phyloP scores from a whole-genome alignment of 768 basidiomycete genomes.

The Phaeotremella fagi region DNA sequence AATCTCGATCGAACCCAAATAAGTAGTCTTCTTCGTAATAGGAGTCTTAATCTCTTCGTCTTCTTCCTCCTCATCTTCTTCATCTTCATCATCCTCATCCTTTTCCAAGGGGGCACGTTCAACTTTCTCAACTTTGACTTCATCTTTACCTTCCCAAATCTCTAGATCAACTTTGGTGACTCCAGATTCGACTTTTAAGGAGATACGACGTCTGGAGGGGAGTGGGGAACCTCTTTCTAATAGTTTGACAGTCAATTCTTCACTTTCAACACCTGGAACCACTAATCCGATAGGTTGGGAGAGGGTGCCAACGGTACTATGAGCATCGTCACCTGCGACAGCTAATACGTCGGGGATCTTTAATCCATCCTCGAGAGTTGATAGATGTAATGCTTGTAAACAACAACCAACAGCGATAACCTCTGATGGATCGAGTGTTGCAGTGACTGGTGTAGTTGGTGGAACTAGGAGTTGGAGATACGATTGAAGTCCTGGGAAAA shows the following conservation, averaged over 20 bases:
- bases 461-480: constrained; percentile 48
- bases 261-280: constrained; percentile 40
- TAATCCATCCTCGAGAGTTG: constrained; percentile 37
- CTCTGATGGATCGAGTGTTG: constrained; percentile 50
- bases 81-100: constrained; percentile 30
- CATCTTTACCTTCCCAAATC: constrained; percentile 50
- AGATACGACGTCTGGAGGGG: constrained; percentile 49
- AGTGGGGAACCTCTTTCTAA: constrained; percentile 46
- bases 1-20: constrained; percentile 37
- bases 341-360: constrained; percentile 42
- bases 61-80: constrained; percentile 44
- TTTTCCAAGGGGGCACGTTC: constrained; percentile 32
- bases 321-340: constrained; percentile 31
- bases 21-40: constrained; percentile 35
- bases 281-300: constrained; percentile 49
- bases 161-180: constrained; percentile 44
- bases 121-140: constrained; percentile 48
- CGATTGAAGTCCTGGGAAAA: constrained; percentile 49
- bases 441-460: constrained; percentile 47
- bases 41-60: constrained; percentile 43
- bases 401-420: constrained; percentile 52
- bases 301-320: too few species aligned
- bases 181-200: constrained; percentile 44
- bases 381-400: constrained; percentile 48
- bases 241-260: constrained; percentile 30